Evolutionary conservation across 805 yeast genomes (phyloP).

Genomic region (Nakazawaea ernobii): DNA sequence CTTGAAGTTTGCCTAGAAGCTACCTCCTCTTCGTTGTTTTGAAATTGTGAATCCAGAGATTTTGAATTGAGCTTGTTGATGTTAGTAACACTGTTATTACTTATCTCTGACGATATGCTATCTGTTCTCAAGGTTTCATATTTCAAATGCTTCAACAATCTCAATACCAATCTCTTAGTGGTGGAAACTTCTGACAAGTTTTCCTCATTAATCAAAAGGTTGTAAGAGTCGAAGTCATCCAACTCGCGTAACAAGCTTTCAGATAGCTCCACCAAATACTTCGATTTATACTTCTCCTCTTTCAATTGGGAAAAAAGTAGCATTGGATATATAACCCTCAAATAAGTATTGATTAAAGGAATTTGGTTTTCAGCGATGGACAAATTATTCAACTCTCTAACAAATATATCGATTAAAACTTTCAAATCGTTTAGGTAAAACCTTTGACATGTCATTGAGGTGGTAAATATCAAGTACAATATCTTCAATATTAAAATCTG

Average conservation of each 20-base stretch:
- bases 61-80: slow-evolving; percentile 5
- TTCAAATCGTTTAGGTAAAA: slow-evolving; percentile 80
- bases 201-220: not conserved
- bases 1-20: slow-evolving; percentile 2
- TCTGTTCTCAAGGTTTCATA: not conserved
- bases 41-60: not conserved
- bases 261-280: slow-evolving; percentile 46
- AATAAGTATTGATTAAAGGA: slow-evolving; percentile 58
- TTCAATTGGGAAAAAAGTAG: slow-evolving; percentile 59
- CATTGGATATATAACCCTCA: slow-evolving; percentile 71
- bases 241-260: slow-evolving; percentile 33
- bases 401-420: slow-evolving; percentile 75
- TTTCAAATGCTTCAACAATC: slow-evolving; percentile 4
- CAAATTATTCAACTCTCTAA: slow-evolving; percentile 72
- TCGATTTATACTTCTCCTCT: slow-evolving; percentile 50
- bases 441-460: slow-evolving; percentile 55
- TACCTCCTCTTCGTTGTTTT: not conserved
- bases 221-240: slow-evolving; percentile 5
- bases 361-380: slow-evolving; percentile 48
- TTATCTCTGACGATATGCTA: slow-evolving; percentile 10
- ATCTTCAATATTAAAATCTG: slow-evolving; percentile 78
- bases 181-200: slow-evolving; percentile 5
- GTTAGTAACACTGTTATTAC: slow-evolving; percentile 7
- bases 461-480: slow-evolving; percentile 67
- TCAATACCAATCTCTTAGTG: slow-evolving; percentile 4